Percentiles rank a stretch among this genome's conserved stretches.
Conservation (phyloP, 441 rosid species). For the Populus trichocarpa region DNA sequence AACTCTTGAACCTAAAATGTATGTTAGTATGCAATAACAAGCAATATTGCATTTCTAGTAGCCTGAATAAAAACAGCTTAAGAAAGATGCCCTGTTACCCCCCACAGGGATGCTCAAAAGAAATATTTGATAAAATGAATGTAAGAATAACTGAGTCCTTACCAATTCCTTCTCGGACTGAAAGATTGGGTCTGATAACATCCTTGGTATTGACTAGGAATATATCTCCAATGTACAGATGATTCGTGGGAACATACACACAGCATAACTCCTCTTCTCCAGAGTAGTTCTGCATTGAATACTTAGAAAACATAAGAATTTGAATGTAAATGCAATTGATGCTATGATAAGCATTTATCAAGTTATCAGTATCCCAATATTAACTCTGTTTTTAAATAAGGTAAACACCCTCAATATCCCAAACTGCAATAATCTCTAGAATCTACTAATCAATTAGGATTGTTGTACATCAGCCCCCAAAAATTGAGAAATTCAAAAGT, state of each 20-base stretch:
- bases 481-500: neutral
- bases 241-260: constrained; percentile 97
- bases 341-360: neutral
- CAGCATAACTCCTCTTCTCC: constrained; percentile 95
- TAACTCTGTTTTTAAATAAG: neutral
- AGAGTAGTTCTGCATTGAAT: constrained; percentile 59
- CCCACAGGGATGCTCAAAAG: neutral
- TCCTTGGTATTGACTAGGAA: constrained; percentile 78
- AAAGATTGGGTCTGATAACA: constrained; percentile 91
- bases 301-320: neutral
- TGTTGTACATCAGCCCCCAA: neutral
- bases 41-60: neutral
- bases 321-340: neutral
- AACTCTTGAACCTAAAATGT: neutral
- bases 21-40: neutral
- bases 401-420: neutral
- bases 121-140: neutral
- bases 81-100: neutral
- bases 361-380: neutral
- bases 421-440: neutral
- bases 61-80: neutral
- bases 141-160: constrained; percentile 12
- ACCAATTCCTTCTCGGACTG: constrained; percentile 99
- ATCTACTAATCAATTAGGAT: neutral
- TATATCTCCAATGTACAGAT: constrained; percentile 92